Evolutionary conservation across 1,284 basidiomycete species (phyloP), one percentile per base, ranked within the genome.

Genomic region (Heterobasidion annosum): DNA sequence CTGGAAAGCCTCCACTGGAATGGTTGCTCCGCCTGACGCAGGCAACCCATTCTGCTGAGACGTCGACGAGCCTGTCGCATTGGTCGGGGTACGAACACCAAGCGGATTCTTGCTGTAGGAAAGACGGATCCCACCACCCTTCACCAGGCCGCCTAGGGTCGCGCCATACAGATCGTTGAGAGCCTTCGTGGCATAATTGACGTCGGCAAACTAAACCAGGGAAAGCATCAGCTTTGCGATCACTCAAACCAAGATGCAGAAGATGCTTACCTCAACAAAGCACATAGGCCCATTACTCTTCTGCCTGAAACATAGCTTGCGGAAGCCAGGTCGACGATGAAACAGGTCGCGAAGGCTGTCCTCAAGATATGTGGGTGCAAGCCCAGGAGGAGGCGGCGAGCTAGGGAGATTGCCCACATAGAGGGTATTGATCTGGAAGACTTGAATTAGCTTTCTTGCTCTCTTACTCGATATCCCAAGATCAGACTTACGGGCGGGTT

Each of bases 221-320:
- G 25, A 54, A 50, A 3, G 35, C 49, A 47, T 64, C 57, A 51
- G 52, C 25, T 25, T 5, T 25, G 25, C 25, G 25, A 9, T 25
- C 1, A 44, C 25, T 15, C 9, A 45, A 53, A 54, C 32, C 52
- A 53, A 52, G 50, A 53, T 19, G 8, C 51, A 45, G 47, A 45
- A 37, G 51, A 44, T 12, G 52, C 45, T 9, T 68, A 91, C 88
- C 82, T 94, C 92, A 50, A 94, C 91, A 68, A 98, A 97, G 69
- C 94, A 98, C 95, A 97, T 97, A 3, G 94, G 93, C 1, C 94
- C 93, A 62, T 94, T 95, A 65, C 82, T 90, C 76, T 99, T 99
- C 67, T 96, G 92, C 56, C 93, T 79, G 76, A 94, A 98, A 63
- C 88, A 94, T 61, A 99, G 79, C 64, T 95, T 90, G 55, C 92